Conservation (phyloP, 2,329 filamentous ascomycete genomes). For the Cladobotryum protrusum region DNA sequence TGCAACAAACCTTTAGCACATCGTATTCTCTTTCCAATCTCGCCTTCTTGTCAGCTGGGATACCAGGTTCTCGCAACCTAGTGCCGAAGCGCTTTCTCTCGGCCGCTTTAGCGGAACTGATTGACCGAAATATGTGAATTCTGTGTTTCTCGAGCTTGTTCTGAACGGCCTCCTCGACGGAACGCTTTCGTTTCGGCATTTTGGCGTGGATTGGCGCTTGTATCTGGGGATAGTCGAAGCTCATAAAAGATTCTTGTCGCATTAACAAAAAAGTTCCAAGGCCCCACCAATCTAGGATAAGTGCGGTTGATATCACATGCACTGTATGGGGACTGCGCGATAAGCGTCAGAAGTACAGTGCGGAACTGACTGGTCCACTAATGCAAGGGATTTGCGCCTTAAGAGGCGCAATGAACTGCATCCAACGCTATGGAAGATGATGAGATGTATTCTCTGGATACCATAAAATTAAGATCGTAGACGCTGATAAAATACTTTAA, state of each 20-base stretch:
- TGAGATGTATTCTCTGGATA: too few species aligned
- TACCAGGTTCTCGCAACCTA: slow-evolving; percentile 43
- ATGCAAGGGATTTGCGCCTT: too few species aligned
- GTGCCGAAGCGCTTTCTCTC: slow-evolving; percentile 72
- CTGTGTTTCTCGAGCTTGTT: slow-evolving; percentile 48
- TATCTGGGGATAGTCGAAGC: neutral
- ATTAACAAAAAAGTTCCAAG: neutral
- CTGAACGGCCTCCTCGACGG: slow-evolving; percentile 37
- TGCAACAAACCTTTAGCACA: slow-evolving; percentile 43
- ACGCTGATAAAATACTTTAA: too few species aligned
- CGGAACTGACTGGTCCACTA: too few species aligned
- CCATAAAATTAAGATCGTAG: too few species aligned
- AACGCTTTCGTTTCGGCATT: slow-evolving; percentile 56
- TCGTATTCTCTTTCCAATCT: slow-evolving; percentile 57
- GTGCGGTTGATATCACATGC: too few species aligned
- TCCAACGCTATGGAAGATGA: too few species aligned
- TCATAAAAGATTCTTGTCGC: neutral
- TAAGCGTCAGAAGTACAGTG: too few species aligned
- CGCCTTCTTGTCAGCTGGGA: slow-evolving; percentile 43
- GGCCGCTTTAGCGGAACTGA: slow-evolving; percentile 69
- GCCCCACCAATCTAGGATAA: too few species aligned
- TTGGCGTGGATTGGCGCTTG: slow-evolving; percentile 4
- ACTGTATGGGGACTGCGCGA: too few species aligned
- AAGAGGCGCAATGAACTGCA: too few species aligned
- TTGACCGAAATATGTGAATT: slow-evolving; percentile 57